Percentiles rank a stretch among this genome's conserved stretches.
Evolutionary conservation across 257 asterid species (phyloP).

Genomic region (Apocynum venetum): DNA sequence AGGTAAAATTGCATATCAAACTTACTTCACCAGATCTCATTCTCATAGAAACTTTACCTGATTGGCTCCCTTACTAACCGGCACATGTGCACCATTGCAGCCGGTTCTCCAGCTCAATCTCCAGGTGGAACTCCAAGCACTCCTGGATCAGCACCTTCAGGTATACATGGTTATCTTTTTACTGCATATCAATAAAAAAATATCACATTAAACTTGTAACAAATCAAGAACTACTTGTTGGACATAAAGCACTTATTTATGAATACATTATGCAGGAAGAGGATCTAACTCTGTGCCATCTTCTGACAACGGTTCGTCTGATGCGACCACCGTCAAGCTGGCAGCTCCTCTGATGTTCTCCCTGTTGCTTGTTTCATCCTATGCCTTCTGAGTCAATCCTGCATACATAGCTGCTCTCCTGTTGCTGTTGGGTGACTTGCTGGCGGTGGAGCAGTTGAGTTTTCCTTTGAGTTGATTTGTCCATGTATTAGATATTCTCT

Average conservation of each 20-base stretch:
- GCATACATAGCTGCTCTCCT: background rate
- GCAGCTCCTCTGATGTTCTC: slow-evolving; percentile 36
- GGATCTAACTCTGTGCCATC: slow-evolving; percentile 33
- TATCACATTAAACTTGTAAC: background rate
- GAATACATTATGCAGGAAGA: slow-evolving; percentile 22
- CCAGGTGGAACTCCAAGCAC: slow-evolving; percentile 42
- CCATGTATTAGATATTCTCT: slow-evolving; percentile 33
- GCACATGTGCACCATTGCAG: slow-evolving; percentile 26
- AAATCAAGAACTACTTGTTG: background rate
- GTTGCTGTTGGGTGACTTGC: background rate
- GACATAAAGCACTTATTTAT: background rate
- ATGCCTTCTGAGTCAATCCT: slow-evolving; percentile 3
- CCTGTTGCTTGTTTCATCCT: slow-evolving; percentile 33
- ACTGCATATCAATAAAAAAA: background rate
- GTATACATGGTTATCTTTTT: slow-evolving; percentile 10
- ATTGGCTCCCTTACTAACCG: slow-evolving; percentile 5
- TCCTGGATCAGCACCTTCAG: slow-evolving; percentile 33
- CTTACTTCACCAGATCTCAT: background rate
- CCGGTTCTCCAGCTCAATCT: slow-evolving; percentile 57
- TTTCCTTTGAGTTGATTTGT: slow-evolving; percentile 3
- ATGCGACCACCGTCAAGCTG: slow-evolving; percentile 31
- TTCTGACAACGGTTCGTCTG: slow-evolving; percentile 27
- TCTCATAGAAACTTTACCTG: background rate
- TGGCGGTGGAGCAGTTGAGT: slow-evolving; percentile 1
- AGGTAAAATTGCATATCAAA: slow-evolving; percentile 23